These are phyloP conservation scores for Ceratocystis ficicola DNA, from an alignment of 2,329 filamentous ascomycete genomes.

Conservation along the genomic window DNA sequence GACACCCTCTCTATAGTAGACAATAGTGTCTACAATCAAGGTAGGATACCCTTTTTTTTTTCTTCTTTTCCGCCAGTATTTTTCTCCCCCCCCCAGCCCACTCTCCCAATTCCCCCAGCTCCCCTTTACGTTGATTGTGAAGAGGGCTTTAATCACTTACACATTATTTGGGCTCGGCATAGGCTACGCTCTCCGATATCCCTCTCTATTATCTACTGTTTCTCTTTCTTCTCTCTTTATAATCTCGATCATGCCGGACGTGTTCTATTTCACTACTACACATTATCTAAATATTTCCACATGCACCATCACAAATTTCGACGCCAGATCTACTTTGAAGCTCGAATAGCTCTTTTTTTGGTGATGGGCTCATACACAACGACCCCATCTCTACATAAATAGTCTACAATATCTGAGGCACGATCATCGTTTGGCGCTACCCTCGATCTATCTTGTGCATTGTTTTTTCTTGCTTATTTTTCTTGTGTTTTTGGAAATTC, in stretches of 20 bases:
- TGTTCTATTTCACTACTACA: constrained; percentile 1
- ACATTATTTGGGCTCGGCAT: constrained; percentile 16
- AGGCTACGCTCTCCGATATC: constrained; percentile 18
- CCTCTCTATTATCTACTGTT: constrained; percentile 10
- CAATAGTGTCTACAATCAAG: neutral
- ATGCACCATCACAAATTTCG: neutral
- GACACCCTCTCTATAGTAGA: neutral
- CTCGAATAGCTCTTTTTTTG: neutral
- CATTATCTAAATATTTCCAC: constrained; percentile 8
- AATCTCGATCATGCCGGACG: constrained; percentile 12
- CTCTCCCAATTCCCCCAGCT: neutral
- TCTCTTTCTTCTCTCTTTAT: constrained; percentile 8
- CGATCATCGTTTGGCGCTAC: neutral
- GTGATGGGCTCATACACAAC: neutral
- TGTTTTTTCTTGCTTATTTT: neutral
- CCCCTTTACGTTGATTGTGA: constrained; percentile 18
- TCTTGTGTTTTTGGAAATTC: neutral
- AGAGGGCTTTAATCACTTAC: constrained; percentile 19
- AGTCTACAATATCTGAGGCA: neutral
- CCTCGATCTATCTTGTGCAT: neutral
- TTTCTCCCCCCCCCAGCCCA: neutral
- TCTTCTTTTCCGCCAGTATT: neutral
- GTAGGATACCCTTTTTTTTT: constrained; percentile 11
- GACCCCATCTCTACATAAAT: neutral
- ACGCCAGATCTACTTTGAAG: neutral